A percentile compares a stretch with the other conserved stretches of the same genome.
These are phyloP conservation scores for Haplosporangium sp. DNA, from an alignment of 371 early-diverging fungal species.

Conservation along the genomic window DNA sequence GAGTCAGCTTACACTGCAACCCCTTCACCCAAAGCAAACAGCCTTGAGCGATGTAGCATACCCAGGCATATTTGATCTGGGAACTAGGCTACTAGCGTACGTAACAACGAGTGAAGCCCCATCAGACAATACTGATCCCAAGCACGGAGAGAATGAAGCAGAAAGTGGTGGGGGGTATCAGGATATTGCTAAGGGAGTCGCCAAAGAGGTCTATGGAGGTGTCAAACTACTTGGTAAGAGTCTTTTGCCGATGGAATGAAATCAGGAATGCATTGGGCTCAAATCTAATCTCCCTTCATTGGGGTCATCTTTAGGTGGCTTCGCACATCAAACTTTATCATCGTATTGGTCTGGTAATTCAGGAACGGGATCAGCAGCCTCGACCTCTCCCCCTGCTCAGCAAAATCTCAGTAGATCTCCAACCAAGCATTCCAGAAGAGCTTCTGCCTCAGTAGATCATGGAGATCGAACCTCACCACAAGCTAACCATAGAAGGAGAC, in stretches of 20 bases:
- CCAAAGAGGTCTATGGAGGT: slow-evolving; percentile 80
- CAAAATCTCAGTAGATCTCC: slow-evolving; percentile 21
- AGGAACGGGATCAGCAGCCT: slow-evolving; percentile 19
- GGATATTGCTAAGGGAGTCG: slow-evolving; percentile 73
- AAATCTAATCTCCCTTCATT: neutral
- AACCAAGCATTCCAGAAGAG: slow-evolving; percentile 30
- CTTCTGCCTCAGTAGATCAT: slow-evolving; percentile 40
- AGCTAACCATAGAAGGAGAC: slow-evolving; percentile 25
- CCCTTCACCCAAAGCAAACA: slow-evolving; percentile 33
- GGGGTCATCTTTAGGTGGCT: slow-evolving; percentile 26
- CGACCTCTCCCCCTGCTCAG: slow-evolving; percentile 49
- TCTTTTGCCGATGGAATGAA: neutral
- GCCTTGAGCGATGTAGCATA: slow-evolving; percentile 62
- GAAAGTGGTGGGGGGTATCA: slow-evolving; percentile 55
- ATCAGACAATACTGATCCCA: slow-evolving; percentile 32
- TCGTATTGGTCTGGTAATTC: slow-evolving; percentile 50
- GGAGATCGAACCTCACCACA: slow-evolving; percentile 25
- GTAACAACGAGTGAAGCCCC: slow-evolving; percentile 63
- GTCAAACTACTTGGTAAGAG: slow-evolving; percentile 71
- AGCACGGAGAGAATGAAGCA: slow-evolving; percentile 25
- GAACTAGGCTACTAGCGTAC: slow-evolving; percentile 74
- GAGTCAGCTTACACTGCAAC: slow-evolving; percentile 57
- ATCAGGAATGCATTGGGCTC: too few species aligned
- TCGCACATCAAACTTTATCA: slow-evolving; percentile 49
- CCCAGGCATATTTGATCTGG: slow-evolving; percentile 66